Conservation (phyloP, 1,284 basidiomycete genomes). For the Athelia sp. region DNA sequence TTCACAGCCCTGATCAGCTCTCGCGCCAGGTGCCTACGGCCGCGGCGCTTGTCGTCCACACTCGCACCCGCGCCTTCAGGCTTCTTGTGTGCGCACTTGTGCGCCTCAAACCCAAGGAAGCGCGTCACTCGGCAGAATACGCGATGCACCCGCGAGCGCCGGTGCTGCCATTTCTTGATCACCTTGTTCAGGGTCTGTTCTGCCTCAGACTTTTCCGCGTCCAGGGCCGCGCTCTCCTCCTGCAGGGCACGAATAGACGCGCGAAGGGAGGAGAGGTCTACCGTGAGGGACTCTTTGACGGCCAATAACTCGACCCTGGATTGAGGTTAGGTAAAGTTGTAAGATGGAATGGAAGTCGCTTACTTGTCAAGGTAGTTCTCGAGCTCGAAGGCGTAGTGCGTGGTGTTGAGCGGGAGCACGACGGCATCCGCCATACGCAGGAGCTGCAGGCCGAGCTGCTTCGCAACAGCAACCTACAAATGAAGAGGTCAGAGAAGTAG, state of each 20-base stretch:
- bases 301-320: conserved; percentile 28
- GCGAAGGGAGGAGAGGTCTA: conserved; percentile 30
- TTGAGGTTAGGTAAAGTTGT: not conserved
- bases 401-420: conserved; percentile 70
- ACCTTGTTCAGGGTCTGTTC: conserved; percentile 30
- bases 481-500: conserved; percentile 2
- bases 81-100: not conserved
- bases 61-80: not conserved
- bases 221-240: conserved; percentile 47
- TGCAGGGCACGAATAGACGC: conserved; percentile 47
- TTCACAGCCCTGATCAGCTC: conserved; percentile 58
- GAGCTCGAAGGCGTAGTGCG: conserved; percentile 57
- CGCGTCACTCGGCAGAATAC: conserved; percentile 25
- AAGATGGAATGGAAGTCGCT: conserved; percentile 9
- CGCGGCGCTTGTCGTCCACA: conserved; percentile 4
- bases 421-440: conserved; percentile 59
- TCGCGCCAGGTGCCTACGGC: conserved; percentile 9
- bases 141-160: conserved; percentile 19
- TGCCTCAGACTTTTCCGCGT: conserved; percentile 37
- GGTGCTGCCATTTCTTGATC: conserved; percentile 28
- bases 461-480: conserved; percentile 56
- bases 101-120: conserved; percentile 15
- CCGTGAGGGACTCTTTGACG: conserved; percentile 14
- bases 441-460: conserved; percentile 59
- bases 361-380: conserved; percentile 45